phyloP scores from a whole-genome alignment of 768 basidiomycete species.

The Tubosaeta brunneosetosa region DNA sequence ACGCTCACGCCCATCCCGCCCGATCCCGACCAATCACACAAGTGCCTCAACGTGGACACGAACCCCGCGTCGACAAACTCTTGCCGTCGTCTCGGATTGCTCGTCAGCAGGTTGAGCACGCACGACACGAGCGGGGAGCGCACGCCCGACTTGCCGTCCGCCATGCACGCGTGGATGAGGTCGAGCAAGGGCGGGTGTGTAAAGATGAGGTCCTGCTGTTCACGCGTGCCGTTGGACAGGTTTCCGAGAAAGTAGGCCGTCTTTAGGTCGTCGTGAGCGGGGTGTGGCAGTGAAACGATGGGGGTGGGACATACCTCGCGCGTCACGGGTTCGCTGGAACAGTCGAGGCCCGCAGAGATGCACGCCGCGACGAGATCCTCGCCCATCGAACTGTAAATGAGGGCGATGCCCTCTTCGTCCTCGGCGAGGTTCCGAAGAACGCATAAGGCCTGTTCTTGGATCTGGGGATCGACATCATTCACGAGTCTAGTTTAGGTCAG shows the following conservation, averaged over 20 bases:
- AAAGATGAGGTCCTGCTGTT: constrained; percentile 51
- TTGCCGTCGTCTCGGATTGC: constrained; percentile 33
- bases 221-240: constrained; percentile 54
- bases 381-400: constrained; percentile 54
- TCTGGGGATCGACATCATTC: constrained; percentile 44
- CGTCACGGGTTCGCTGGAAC: constrained; percentile 49
- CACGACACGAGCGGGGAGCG: constrained; percentile 59
- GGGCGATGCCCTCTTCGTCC: constrained; percentile 56
- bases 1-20: constrained; percentile 21
- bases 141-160: constrained; percentile 52
- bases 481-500: constrained; percentile 42
- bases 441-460: constrained; percentile 70
- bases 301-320: constrained; percentile 40
- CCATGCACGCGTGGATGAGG: constrained; percentile 54
- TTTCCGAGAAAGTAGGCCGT: constrained; percentile 64
- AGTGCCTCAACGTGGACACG: constrained; percentile 38
- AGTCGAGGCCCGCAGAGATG: constrained; percentile 47
- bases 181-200: constrained; percentile 46
- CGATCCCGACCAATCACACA: constrained; percentile 36
- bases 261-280: constrained; percentile 21
- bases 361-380: constrained; percentile 40
- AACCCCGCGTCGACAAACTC: constrained; percentile 44
- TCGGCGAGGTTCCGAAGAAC: constrained; percentile 66
- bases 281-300: no score
- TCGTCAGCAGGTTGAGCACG: constrained; percentile 51